phyloP scores from a whole-genome alignment of 257 asterid genomes.

The Salvia hispanica region DNA sequence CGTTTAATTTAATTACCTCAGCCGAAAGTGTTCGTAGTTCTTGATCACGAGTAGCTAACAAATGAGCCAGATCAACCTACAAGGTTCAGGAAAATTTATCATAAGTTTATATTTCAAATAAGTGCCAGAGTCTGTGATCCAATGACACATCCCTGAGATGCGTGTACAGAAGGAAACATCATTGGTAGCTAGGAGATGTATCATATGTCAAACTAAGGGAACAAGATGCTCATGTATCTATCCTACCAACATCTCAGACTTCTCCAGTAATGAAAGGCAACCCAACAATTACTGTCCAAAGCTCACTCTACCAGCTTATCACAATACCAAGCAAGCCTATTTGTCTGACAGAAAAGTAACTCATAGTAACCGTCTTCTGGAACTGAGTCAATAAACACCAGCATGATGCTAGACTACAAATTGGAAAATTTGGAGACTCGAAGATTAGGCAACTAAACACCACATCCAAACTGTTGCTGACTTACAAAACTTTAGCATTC shows the following conservation, averaged over 20 bases:
- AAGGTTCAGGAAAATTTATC: slow-evolving; percentile 30
- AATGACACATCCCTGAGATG: slow-evolving; percentile 5
- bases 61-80: slow-evolving; percentile 96
- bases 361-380: too few species aligned
- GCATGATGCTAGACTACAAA: too few species aligned
- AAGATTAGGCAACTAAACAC: too few species aligned
- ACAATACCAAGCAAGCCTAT: too few species aligned
- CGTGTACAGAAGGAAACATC: slow-evolving; percentile 19
- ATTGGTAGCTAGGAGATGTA: slow-evolving; percentile 9
- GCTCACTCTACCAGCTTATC: too few species aligned
- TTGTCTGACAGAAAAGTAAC: too few species aligned
- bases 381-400: too few species aligned
- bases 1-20: slow-evolving; percentile 56
- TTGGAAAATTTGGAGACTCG: too few species aligned
- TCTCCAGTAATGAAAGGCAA: background rate
- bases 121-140: slow-evolving; percentile 19
- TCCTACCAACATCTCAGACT: slow-evolving; percentile 12
- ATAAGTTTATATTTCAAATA: slow-evolving; percentile 28
- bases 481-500: too few species aligned
- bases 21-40: slow-evolving; percentile 94
- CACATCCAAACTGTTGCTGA: too few species aligned
- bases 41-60: slow-evolving; percentile 94
- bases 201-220: slow-evolving; percentile 10
- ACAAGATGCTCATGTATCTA: slow-evolving; percentile 20
- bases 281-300: too few species aligned